Evolutionary conservation across 2,329 filamentous ascomycete genomes (phyloP).

Genomic region (Fusarium robinianum): DNA sequence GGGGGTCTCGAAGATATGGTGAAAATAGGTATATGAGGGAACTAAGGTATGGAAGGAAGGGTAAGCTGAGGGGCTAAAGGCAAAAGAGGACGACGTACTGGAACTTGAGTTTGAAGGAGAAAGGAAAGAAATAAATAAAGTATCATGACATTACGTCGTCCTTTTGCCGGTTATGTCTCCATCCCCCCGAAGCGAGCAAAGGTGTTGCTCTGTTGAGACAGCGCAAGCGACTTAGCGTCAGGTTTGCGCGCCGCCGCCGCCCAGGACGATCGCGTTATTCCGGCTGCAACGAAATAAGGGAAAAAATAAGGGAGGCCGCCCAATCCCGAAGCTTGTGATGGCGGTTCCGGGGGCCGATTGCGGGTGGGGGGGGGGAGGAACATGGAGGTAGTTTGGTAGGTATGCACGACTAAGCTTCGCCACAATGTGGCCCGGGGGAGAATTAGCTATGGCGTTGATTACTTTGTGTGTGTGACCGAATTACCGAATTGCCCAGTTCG

Average conservation of each 20-base stretch:
- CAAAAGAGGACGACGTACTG: not conserved
- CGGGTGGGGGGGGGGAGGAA: no score
- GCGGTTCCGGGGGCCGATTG: no score
- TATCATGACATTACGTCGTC: slow-evolving; percentile 30
- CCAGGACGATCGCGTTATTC: slow-evolving; percentile 3
- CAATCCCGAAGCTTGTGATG: slow-evolving; percentile 2
- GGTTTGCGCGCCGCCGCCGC: no score
- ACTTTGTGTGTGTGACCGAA: no score
- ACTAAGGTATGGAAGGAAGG: not conserved
- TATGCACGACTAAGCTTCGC: no score
- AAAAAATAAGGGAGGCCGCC: slow-evolving; percentile 13
- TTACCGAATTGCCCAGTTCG: slow-evolving; percentile 13
- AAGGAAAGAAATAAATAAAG: slow-evolving; percentile 3
- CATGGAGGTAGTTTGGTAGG: no score
- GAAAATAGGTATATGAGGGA: no score
- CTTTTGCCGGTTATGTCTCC: no score
- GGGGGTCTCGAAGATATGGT: no score
- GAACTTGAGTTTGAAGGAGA: not conserved
- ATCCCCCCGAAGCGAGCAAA: slow-evolving; percentile 8
- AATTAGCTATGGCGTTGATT: no score
- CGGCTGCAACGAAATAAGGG: no score
- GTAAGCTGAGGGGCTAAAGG: slow-evolving; percentile 2
- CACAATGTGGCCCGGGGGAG: slow-evolving; percentile 18
- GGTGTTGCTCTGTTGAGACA: no score
- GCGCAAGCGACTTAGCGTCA: slow-evolving; percentile 20